A percentile compares a stretch with the other conserved stretches of the same genome.
Conservation (phyloP, 495 filamentous ascomycete genomes). For the Collariella sp. region DNA sequence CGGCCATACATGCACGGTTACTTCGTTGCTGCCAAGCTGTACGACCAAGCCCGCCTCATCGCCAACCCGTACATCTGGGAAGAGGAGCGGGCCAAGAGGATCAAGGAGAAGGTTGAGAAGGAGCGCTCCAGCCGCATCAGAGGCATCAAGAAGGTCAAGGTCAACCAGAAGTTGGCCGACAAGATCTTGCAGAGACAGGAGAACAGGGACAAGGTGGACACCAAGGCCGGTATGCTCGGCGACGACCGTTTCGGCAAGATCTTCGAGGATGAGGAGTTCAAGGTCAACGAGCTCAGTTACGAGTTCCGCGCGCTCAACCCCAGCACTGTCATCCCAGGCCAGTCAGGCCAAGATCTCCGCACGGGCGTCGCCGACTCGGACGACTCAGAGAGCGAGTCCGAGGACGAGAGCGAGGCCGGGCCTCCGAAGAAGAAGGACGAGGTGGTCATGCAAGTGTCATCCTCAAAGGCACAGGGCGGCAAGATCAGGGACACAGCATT, state of each 20-base stretch:
- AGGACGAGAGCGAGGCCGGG: slow-evolving; percentile 32
- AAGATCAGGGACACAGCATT: slow-evolving; percentile 55
- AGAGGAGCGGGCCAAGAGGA: slow-evolving; percentile 73
- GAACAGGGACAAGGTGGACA: slow-evolving; percentile 61
- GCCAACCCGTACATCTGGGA: slow-evolving; percentile 88
- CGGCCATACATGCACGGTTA: slow-evolving; percentile 98
- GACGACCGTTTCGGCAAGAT: slow-evolving; percentile 80
- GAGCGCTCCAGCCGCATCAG: slow-evolving; percentile 86
- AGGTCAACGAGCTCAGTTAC: slow-evolving; percentile 76
- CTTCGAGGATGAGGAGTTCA: slow-evolving; percentile 90
- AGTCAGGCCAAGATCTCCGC: not conserved
- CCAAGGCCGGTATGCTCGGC: slow-evolving; percentile 53
- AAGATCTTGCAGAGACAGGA: slow-evolving; percentile 72
- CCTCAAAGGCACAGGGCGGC: slow-evolving; percentile 51
- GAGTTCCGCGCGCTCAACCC: slow-evolving; percentile 88
- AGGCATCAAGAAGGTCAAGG: slow-evolving; percentile 83
- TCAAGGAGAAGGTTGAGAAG: slow-evolving; percentile 90
- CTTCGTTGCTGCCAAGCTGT: slow-evolving; percentile 86
- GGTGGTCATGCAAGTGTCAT: slow-evolving; percentile 61
- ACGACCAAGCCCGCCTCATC: slow-evolving; percentile 89
- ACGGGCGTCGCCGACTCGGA: slow-evolving; percentile 4
- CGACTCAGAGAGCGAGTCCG: slow-evolving; percentile 14
- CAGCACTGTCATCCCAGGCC: slow-evolving; percentile 46
- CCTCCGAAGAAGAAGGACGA: slow-evolving; percentile 35
- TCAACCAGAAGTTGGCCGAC: slow-evolving; percentile 80